Evolutionary conservation across 1,139 yeast genomes (phyloP).

Genomic region (Hemisphaericaspora lyxosophila): DNA sequence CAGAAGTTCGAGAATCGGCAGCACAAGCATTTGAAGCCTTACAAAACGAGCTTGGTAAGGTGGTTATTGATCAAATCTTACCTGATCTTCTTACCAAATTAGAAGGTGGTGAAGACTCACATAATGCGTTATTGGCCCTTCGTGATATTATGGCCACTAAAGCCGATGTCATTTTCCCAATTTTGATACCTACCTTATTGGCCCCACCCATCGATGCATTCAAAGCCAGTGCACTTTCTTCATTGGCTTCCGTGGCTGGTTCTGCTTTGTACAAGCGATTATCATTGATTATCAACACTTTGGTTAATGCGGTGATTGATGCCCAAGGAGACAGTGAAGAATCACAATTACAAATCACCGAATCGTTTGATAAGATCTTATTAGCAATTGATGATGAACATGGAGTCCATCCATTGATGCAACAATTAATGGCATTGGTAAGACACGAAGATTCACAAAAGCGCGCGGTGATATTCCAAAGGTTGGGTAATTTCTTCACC

Average conservation of each 20-base stretch:
- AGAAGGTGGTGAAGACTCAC: conserved; percentile 63
- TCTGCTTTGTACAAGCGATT: conserved; percentile 73
- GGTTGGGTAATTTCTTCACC: conserved; percentile 71
- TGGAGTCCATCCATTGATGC: conserved; percentile 83
- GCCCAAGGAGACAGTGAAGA: conserved; percentile 31
- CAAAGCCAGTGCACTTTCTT: conserved; percentile 85
- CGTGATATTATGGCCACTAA: conserved; percentile 91
- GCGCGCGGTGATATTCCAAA: conserved; percentile 66
- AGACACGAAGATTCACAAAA: conserved; percentile 72
- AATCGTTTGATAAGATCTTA: conserved; percentile 66
- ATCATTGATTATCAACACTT: conserved; percentile 66
- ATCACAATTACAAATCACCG: conserved; percentile 42
- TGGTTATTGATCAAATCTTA: conserved; percentile 82
- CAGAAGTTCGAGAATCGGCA: conserved; percentile 83
- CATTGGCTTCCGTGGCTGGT: conserved; percentile 91
- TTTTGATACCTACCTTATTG: conserved; percentile 81
- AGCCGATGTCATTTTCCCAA: conserved; percentile 91
- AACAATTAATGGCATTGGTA: conserved; percentile 71
- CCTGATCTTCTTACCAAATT: conserved; percentile 78
- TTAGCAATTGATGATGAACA: conserved; percentile 74
- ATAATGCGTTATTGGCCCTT: conserved; percentile 81
- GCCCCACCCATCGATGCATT: conserved; percentile 78
- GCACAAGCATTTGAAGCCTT: conserved; percentile 87
- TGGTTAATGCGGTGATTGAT: conserved; percentile 60
- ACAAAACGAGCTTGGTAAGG: conserved; percentile 78